Base-by-base conservation (phyloP, 73 alveolate species). In the Paramecium biaurelia region DNA sequence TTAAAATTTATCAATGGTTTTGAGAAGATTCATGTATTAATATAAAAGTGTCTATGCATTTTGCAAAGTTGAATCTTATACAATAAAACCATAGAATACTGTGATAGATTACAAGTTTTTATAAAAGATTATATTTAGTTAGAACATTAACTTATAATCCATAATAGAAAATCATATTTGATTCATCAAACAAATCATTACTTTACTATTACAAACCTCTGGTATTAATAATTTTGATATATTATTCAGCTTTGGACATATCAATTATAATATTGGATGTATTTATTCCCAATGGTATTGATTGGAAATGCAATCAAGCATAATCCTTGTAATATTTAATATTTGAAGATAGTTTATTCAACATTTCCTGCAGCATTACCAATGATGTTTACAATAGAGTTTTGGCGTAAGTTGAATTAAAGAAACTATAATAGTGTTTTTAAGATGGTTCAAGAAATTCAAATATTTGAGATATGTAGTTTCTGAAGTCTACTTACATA, bases 61-160 rank as follows among this genome's bases (percentile, higher is more conserved):
- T n/a, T 30, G 84, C 84, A 72, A 72, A 72, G 86, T 72, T 11
- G 86, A 72, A 38, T 35, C 86, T 28, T 72, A 72, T 18, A 72
- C 86, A 8, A 42, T 72, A 32, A 72, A 72, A 37, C 32, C 38
- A 35, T 34, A 72, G 86, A 72, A 72, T 72, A 72, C 86, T 35
- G 86, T 72, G 59, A 72, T 72, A 35, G 86, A 72, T 72, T 72
- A 72, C 58, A 72, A 38, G 86, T 72, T 72, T 35, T 20, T 9
- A 35, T 28, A 14, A 15, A 35, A 35, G 45, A 72, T 72, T 23
- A 32, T 35, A 72, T 72, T 72, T 72, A 72, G 86, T 24, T 79
- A 79, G 90, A 79, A 43, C 90, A 79, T 43, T 79, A 79, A 79
- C 90, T 20, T 79, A 79, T 79, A 24, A 23, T 79, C 90, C 90